These are phyloP conservation scores for Nepenthes gracilis DNA, from an alignment of 148 eudicot species.

Conservation along the genomic window DNA sequence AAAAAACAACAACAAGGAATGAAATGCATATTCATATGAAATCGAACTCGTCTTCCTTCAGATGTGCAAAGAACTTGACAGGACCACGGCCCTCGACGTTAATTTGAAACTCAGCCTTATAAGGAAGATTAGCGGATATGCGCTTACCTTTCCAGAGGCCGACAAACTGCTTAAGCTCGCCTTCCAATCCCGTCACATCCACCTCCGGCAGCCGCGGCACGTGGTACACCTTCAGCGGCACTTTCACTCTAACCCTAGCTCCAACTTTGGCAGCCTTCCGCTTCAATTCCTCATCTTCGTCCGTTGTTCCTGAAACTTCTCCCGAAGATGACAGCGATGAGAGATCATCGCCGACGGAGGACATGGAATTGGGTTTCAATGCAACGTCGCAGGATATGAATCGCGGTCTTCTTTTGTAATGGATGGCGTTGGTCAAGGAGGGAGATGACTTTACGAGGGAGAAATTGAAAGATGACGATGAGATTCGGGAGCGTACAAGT, in stretches of 20 bases:
- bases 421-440: too few relatives aligned
- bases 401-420: neutral
- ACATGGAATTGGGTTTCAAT: neutral
- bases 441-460: too few relatives aligned
- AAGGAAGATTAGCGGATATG: constrained; percentile 57
- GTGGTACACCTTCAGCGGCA: constrained; percentile 53
- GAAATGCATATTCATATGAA: constrained; percentile 16
- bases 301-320: constrained; percentile 5
- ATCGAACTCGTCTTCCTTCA: constrained; percentile 71
- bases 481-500: too few relatives aligned
- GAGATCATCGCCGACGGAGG: neutral
- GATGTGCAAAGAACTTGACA: constrained; percentile 53
- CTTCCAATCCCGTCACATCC: constrained; percentile 42
- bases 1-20: too few relatives aligned
- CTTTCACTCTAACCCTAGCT: constrained; percentile 50
- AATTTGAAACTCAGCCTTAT: constrained; percentile 37
- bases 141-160: constrained; percentile 56
- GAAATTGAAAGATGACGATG: too few relatives aligned
- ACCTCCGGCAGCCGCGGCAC: constrained; percentile 43
- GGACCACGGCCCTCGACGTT: constrained; percentile 28
- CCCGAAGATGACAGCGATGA: neutral
- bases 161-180: constrained; percentile 46
- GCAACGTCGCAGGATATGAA: neutral
- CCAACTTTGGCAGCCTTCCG: constrained; percentile 28
- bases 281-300: constrained; percentile 21